A percentile compares a stretch with the other conserved stretches of the same genome.
phyloP scores from a whole-genome alignment of 352 stramenopile species.

The Globisporangium takayamanum region DNA sequence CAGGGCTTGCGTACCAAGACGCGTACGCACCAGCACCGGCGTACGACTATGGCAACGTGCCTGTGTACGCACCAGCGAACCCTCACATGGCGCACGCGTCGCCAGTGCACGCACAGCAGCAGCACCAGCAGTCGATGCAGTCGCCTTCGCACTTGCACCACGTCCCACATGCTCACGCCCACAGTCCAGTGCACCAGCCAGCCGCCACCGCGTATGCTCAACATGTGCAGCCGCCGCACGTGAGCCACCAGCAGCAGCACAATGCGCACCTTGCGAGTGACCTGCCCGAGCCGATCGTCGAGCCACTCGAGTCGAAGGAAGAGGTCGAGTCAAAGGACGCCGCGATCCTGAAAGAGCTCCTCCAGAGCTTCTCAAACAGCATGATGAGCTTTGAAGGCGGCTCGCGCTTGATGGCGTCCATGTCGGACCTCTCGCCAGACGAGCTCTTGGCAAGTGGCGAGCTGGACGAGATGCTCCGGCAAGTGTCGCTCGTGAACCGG shows the following conservation, averaged over 20 bases:
- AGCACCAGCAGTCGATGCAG: neutral
- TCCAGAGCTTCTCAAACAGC: conserved; percentile 40
- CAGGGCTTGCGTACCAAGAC: conserved; percentile 5
- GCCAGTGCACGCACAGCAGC: neutral
- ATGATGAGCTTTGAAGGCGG: conserved; percentile 26
- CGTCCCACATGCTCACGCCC: neutral
- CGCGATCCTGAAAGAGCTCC: conserved; percentile 52
- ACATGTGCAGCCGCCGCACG: too few relatives aligned
- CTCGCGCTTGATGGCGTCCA: conserved; percentile 39
- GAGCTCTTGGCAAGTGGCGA: conserved; percentile 72
- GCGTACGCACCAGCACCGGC: conserved; percentile 4
- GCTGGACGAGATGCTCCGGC: conserved; percentile 72
- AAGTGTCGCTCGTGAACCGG: conserved; percentile 57
- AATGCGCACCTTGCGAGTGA: conserved; percentile 19
- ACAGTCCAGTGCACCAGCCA: too few relatives aligned
- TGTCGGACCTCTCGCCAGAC: conserved; percentile 71
- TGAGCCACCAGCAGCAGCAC: conserved; percentile 1
- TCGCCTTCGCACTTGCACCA: too few relatives aligned
- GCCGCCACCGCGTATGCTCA: too few relatives aligned
- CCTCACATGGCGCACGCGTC: conserved; percentile 2
- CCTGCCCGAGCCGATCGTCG: conserved; percentile 39
- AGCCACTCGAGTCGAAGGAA: conserved; percentile 31
- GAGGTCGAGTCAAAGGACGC: conserved; percentile 50
- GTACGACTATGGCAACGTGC: conserved; percentile 12
- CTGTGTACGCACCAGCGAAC: conserved; percentile 11